Base-by-base conservation (phyloP, 495 filamentous ascomycete genomes). In the Penicillium fimorum region DNA sequence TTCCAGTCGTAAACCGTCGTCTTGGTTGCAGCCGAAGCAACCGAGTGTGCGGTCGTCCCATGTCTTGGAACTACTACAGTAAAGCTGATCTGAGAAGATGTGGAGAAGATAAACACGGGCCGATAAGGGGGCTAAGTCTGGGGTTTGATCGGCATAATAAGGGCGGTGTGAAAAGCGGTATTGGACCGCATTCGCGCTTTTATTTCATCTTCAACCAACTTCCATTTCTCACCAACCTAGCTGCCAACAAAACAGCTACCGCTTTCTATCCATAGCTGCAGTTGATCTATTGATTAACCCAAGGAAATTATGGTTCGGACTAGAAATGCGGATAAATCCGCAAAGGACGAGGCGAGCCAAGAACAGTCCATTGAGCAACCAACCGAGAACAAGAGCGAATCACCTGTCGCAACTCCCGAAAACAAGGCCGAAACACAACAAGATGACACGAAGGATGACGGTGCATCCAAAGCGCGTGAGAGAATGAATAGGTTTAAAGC, bases 401-500 rank as follows among this genome's bases (percentile, higher is more conserved):
- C 58, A 13, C 48, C 46, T 25, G 18, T 54, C 12, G 48, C 51
- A 33, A 18, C 48, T 27, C 33, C 56, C 30, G 60, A 65, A 47
- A 18, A 42, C 2, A 48, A 59, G 17, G 29, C 41, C n/a, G 60
- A 63, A 15, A 58, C 24, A 4, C 24, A 27, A 22, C 5, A 25
- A 52, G 50, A 52, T 11, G 38, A 53, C 20, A 62, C 60, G 48
- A 68, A 65, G n/a, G 63, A 69, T 50, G 66, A 67, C 41, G 65
- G 65, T 41, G 61, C 68, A 15, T 53, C 64, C 15, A 73, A 67
- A 52, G 69, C 74, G 22, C 68, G 64, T 2, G 65, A 73, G 30
- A 63, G 76, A 51, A 62, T 64, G 49, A 67, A 72, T 45, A 69
- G 72, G 56, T 97, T 96, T 79, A 90, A 91, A 68, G 88, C 90